Base-by-base conservation (phyloP, 139 green algal species). In the Chlamydomonas eustigma region DNA sequence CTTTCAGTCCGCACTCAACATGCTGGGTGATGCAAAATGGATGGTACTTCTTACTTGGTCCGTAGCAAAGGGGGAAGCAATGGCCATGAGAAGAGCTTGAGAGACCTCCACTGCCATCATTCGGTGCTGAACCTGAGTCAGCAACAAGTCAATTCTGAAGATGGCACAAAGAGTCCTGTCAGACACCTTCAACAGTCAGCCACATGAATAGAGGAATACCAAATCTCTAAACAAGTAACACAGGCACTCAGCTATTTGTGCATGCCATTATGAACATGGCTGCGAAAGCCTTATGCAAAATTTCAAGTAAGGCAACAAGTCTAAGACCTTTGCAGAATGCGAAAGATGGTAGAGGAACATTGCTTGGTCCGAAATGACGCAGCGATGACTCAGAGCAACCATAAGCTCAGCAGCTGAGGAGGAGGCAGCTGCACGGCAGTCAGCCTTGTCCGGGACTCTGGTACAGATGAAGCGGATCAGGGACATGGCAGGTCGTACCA, bases 31-130 rank as follows among this genome's bases (percentile, higher is more conserved):
- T 58, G 12, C 18, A 58, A 18, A 18, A 18, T 58, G 12, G 12
- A 58, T 12, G 44, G 44, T 58, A 28, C 63, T 77, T 66, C 73
- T 82, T 39, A 52, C 32, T 31, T 44, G 64, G 1, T 38, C 51
- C n/a, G 31, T 34, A 0, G 64, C 73, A 52, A 90, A 91, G 0
- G 88, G 84, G 36, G 82, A 38, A 0, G 80, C 79, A 34, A 89
- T 50, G 1, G 74, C 69, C 39, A 79, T 67, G 22, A 94, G 76
- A 67, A 94, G 75, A 18, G 72, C 70, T 3, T 76, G 64, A 1
- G 88, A 83, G 38, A 93, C 71, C 25, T 90, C 88, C 38, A 91
- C 83, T 2, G 87, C 85, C 52, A 91, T 71, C 50, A 84, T 65
- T 0, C 90, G 78, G 64, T 78, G 76, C 18, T 77, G 71, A 3